phyloP scores from a whole-genome alignment of 805 yeast species.

The Helenozyma rhizophorensis region DNA sequence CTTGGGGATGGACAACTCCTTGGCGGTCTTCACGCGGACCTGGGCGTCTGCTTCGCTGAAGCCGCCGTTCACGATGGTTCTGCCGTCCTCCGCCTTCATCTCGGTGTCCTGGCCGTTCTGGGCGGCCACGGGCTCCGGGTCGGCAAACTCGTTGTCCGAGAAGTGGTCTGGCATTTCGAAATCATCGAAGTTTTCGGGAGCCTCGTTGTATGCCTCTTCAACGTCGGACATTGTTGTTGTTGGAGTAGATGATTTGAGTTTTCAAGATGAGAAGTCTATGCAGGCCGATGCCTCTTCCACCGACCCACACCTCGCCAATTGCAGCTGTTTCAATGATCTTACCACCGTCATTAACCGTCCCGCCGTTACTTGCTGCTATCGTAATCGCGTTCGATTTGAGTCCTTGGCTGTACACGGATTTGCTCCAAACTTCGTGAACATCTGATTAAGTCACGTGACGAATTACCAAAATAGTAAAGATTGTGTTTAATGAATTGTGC shows the following conservation, averaged over 20 bases:
- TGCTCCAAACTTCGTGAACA: too few relatives aligned
- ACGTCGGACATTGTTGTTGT: conserved; percentile 34
- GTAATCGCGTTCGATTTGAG: too few relatives aligned
- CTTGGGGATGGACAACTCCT: conserved; percentile 82
- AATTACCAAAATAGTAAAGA: too few relatives aligned
- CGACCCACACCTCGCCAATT: too few relatives aligned
- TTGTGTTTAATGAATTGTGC: too few relatives aligned
- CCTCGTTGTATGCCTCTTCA: conserved; percentile 61
- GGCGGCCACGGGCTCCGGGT: conserved; percentile 24
- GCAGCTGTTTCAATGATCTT: too few relatives aligned
- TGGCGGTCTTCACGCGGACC: conserved; percentile 56
- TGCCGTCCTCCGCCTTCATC: conserved; percentile 63
- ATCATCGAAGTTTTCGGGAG: conserved; percentile 67
- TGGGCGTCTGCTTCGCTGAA: conserved; percentile 51
- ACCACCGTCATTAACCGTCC: too few relatives aligned
- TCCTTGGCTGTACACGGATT: too few relatives aligned
- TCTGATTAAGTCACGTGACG: too few relatives aligned
- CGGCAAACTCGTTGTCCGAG: conserved; percentile 63
- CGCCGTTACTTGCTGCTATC: too few relatives aligned
- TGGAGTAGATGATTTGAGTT: neutral
- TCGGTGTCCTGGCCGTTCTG: conserved; percentile 33
- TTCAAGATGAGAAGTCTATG: conserved; percentile 3
- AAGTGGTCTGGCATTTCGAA: conserved; percentile 78
- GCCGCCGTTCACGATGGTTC: conserved; percentile 68
- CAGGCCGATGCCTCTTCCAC: too few relatives aligned